Evolutionary conservation across 2,329 filamentous ascomycete genomes (phyloP).

Genomic region (Aspergillus quadrilineatus): DNA sequence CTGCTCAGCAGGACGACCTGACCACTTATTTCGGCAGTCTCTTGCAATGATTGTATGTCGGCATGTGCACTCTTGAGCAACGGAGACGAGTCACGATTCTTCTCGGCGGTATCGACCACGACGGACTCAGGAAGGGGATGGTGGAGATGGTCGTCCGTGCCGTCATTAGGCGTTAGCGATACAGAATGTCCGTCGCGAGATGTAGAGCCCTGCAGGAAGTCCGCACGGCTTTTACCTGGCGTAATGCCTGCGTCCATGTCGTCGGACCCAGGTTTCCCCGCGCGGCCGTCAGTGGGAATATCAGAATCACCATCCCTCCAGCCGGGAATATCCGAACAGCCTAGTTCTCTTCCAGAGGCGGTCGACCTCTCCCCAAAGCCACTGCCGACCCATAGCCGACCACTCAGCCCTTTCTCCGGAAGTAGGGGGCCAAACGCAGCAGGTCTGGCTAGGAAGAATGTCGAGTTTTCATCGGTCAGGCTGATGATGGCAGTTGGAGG

Average conservation of each 20-base stretch:
- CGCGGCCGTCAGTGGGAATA: constrained; percentile 25
- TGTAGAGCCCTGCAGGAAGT: constrained; percentile 25
- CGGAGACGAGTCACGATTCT: constrained; percentile 33
- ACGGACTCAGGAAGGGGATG: constrained; percentile 52
- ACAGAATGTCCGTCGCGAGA: constrained; percentile 19
- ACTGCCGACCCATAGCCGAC: constrained; percentile 88
- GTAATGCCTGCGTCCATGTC: constrained; percentile 21
- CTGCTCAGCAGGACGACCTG: constrained; percentile 90
- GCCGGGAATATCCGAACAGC: constrained; percentile 90
- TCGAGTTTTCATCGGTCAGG: constrained; percentile 96
- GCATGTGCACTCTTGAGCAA: constrained; percentile 59
- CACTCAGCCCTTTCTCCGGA: constrained; percentile 73
- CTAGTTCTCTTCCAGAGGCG: constrained; percentile 75
- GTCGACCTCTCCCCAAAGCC: constrained; percentile 74
- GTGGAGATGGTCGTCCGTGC: constrained; percentile 82
- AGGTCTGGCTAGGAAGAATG: constrained; percentile 89
- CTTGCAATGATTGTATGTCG: constrained; percentile 88
- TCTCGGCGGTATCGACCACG: constrained; percentile 33
- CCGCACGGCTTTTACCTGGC: constrained; percentile 24
- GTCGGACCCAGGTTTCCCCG: constrained; percentile 25
- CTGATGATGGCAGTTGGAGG: constrained; percentile 94
- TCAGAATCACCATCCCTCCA: constrained; percentile 66
- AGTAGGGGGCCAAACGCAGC: constrained; percentile 87
- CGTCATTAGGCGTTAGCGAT: constrained; percentile 56
- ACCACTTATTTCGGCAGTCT: constrained; percentile 86